These are phyloP conservation scores for Myriosclerotinia duriaeana DNA, from an alignment of 2,329 filamentous ascomycete genomes.

Conservation along the genomic window DNA sequence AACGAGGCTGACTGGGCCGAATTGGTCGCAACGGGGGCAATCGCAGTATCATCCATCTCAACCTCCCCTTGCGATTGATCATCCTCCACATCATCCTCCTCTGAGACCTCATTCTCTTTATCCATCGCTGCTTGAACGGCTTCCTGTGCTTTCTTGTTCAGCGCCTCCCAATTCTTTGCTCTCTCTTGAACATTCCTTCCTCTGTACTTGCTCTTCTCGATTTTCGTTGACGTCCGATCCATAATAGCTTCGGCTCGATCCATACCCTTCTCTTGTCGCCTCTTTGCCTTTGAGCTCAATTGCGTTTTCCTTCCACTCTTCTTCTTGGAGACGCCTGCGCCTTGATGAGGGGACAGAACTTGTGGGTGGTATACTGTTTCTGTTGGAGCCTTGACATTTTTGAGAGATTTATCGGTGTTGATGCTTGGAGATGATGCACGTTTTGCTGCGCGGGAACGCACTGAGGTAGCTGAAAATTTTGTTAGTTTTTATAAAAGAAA, in stretches of 20 bases:
- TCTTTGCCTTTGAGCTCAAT: slow-evolving; percentile 55
- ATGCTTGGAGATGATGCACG: slow-evolving; percentile 70
- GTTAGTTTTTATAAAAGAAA: background rate
- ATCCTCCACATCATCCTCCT: slow-evolving; percentile 28
- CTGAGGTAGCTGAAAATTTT: slow-evolving; percentile 48
- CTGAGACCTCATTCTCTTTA: slow-evolving; percentile 27
- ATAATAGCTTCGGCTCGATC: slow-evolving; percentile 60
- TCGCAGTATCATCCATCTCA: slow-evolving; percentile 21
- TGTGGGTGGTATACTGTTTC: slow-evolving; percentile 55
- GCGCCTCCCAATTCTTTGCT: slow-evolving; percentile 57
- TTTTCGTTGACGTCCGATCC: slow-evolving; percentile 58
- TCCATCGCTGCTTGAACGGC: slow-evolving; percentile 33
- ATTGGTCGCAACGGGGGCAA: slow-evolving; percentile 15
- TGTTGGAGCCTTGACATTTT: slow-evolving; percentile 54
- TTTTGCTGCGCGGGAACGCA: slow-evolving; percentile 73
- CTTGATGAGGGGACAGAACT: slow-evolving; percentile 67
- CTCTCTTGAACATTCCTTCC: slow-evolving; percentile 50
- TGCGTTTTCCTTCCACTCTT: slow-evolving; percentile 56
- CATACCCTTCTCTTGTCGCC: slow-evolving; percentile 56
- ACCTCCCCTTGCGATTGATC: slow-evolving; percentile 20
- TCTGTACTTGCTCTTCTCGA: slow-evolving; percentile 54
- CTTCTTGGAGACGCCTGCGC: slow-evolving; percentile 68
- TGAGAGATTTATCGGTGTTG: slow-evolving; percentile 70
- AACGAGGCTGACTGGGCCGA: slow-evolving; percentile 20
- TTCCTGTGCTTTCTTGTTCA: slow-evolving; percentile 49